These are phyloP conservation scores for Aspergillus sergii DNA, from an alignment of 2,329 filamentous ascomycete genomes.

Conservation along the genomic window DNA sequence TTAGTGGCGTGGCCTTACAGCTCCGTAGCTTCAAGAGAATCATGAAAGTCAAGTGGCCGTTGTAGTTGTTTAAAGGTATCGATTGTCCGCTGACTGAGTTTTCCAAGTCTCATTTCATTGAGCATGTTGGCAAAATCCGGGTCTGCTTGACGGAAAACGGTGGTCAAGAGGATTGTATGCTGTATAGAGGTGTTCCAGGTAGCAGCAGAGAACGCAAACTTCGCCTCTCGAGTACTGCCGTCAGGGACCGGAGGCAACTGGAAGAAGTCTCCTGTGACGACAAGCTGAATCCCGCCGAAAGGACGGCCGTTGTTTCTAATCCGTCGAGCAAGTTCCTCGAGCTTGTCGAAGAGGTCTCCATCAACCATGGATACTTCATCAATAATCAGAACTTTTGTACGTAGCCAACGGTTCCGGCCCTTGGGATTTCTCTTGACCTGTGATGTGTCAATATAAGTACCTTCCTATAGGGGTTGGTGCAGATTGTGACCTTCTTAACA, in stretches of 20 bases:
- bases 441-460: conserved; percentile 17
- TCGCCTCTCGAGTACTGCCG: conserved; percentile 64
- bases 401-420: conserved; percentile 84
- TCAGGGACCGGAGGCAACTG: conserved; percentile 94
- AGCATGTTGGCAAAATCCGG: conserved; percentile 89
- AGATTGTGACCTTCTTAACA: conserved; percentile 67
- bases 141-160: conserved; percentile 96
- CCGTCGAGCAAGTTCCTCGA: conserved; percentile 81
- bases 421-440: conserved; percentile 81
- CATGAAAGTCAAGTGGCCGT: conserved; percentile 70
- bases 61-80: conserved; percentile 73
- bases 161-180: conserved; percentile 91
- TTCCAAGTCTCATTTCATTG: conserved; percentile 94
- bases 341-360: conserved; percentile 93
- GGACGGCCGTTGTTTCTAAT: conserved; percentile 89
- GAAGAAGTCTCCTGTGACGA: conserved; percentile 98
- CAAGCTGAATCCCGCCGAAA: conserved; percentile 93
- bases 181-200: conserved; percentile 93
- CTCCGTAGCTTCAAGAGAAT: conserved; percentile 81
- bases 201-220: conserved; percentile 89
- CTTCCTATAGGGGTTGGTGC: background rate
- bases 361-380: conserved; percentile 99
- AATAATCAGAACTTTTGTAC: conserved; percentile 83
- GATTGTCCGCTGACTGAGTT: conserved; percentile 75
- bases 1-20: conserved; percentile 53